These are phyloP conservation scores for Polygonum aviculare DNA, from an alignment of 148 eudicot genomes.

Conservation along the genomic window DNA sequence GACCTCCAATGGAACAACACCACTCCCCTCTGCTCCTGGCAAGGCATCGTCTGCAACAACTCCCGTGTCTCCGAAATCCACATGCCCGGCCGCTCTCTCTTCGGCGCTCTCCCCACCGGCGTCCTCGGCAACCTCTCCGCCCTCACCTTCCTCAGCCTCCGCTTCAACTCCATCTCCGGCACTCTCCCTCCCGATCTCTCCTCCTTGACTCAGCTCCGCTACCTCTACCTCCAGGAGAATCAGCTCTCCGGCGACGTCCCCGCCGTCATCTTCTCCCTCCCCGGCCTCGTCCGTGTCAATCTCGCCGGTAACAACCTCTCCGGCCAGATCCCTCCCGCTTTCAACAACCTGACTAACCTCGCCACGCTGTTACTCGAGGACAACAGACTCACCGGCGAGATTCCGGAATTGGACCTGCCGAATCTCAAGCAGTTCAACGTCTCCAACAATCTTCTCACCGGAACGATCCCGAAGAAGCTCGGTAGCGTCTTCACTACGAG, in stretches of 20 bases:
- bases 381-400: conserved; percentile 44
- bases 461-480: conserved; percentile 37
- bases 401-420: conserved; percentile 42
- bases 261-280: conserved; percentile 23
- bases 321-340: conserved; percentile 36
- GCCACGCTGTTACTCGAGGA: conserved; percentile 41
- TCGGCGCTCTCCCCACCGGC: conserved; percentile 24
- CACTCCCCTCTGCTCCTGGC: conserved; percentile 28
- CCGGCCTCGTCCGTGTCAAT: conserved; percentile 33
- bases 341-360: conserved; percentile 39
- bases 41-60: conserved; percentile 25
- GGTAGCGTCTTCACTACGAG: conserved; percentile 21
- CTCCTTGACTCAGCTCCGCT: conserved; percentile 14
- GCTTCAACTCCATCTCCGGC: conserved; percentile 32
- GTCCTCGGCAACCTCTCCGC: conserved; percentile 28
- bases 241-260: conserved; percentile 39
- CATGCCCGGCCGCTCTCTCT: conserved; percentile 31
- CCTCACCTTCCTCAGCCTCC: conserved; percentile 38
- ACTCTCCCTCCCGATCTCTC: conserved; percentile 32
- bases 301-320: conserved; percentile 51
- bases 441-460: conserved; percentile 43
- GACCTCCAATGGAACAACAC: conserved; percentile 22
- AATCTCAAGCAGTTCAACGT: conserved; percentile 43
- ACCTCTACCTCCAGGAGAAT: conserved; percentile 28
- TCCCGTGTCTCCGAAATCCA: conserved; percentile 27